Base-by-base conservation (phyloP, 331 rosid species). In the Quercus lobata region DNA sequence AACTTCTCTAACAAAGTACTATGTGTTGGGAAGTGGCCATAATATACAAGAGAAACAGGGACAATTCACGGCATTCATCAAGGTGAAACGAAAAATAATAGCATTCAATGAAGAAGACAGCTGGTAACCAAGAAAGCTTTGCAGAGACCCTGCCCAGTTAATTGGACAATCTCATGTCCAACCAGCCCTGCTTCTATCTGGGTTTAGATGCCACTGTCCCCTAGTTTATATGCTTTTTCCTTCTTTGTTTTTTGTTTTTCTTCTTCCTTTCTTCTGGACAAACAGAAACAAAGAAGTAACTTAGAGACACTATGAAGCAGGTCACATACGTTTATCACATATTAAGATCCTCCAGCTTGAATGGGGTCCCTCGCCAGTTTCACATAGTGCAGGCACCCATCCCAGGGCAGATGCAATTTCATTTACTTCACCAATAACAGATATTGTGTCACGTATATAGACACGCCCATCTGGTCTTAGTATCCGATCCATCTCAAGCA, bases 401-500 rank as follows among this genome's bases (percentile, higher is more conserved):
- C 97, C 97, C 76, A 92, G 57, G 71, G 94, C 96, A 35, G 77
- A 79, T 22, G 91, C 94, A 44, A 92, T 86, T 77, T 87, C 91
- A 68, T 87, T 75, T 72, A 92, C 86, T 80, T 92, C 97, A 56
- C 69, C 70, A 2, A 94, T 79, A 66, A 92, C 81, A n/a, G 78
- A 24, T 10, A 89, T 27, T 0, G 88, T 72, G 87, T 94, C 98
- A 3, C 91, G 97, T 18, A 94, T 90, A 60, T 94, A 94, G 4
- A 90, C 97, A 10, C 81, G 89, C 52, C 98, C 98, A 6, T 91
- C 94, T 1, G 95, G 97, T 76, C 97, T 88, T 78, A 94, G 85
- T 79, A 94, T 89, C 72, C 97, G 84, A 62, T 94, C 97, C 91
- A 94, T 92, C 88, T 94, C 98, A 15, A 92, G 89, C 93, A 94